Evolutionary conservation across 73 alveolate species (phyloP), one percentile per base, ranked within the genome.

Genomic region (Durusdinium trenchii): DNA sequence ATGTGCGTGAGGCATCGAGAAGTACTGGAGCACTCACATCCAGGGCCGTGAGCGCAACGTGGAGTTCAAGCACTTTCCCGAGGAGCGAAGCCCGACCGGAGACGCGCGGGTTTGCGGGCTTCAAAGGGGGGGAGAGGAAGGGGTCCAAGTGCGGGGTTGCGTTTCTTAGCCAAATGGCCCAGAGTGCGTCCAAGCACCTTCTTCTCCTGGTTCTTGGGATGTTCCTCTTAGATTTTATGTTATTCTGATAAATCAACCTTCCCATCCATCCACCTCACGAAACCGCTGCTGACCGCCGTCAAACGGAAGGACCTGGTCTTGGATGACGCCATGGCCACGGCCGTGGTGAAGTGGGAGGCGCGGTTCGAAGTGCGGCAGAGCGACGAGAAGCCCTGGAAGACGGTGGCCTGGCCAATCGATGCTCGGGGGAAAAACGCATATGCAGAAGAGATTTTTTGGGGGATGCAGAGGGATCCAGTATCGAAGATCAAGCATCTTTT

Each of bases 281-380:
- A n/a, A n/a, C n/a, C n/a, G n/a, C n/a, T n/a, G n/a, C 43, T 14
- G 9, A 38, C 46, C 81, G 81, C 81, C 46, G 79, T 7, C 51
- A 6, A n/a, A n/a, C n/a, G 64, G 9, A 12, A 90, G 86, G 96
- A 90, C 87, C 46, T 90, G 96, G 96, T 90, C 50, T 76, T 62
- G 50, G 96, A 90, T 46, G 86, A 47, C 20, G 42, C 14, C 40
- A 6, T 28, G 20, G 38, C 32, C 52, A 64, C 86, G 54, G 67
- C 87, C 47, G 69, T 90, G 54, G 96, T 73, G 35, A 90, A 90
- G 42, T 90, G 96, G 96, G 96, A 90, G 54, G 96, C 96, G 2
- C 60, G 87, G 45, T 90, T 90, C 86, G 96, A 90, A 51, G 96
- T 90, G 47, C 96, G 96, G 6, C 96, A 35, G 42, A 38, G 87